Evolutionary conservation across 495 filamentous ascomycete species (phyloP), one percentile per base, ranked within the genome.

Genomic region (Beverwykella pulmonaria): DNA sequence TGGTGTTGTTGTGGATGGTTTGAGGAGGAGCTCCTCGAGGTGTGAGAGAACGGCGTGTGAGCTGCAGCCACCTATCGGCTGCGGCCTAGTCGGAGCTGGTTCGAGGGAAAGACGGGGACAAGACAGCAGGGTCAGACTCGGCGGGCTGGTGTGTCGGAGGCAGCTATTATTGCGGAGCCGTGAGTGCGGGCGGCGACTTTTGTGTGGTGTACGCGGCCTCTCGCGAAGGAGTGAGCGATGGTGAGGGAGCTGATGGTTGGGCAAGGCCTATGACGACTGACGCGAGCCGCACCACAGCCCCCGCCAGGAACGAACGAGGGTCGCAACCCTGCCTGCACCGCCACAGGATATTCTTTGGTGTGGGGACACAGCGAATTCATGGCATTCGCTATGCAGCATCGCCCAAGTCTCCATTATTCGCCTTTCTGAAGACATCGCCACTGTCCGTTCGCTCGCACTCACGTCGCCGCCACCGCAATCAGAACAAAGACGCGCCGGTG

Each of bases 31-130:
- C 2, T 14, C 2, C 41, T 50, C 5, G n/a, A 34, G n/a, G 30
- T 5, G 15, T 4, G 25, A 17, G 48, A 2, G 56, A 52, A 10
- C 7, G 50, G 25, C 50, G 12, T 4, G 3, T 19, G 34, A 65
- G 62, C 62, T 65, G 20, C 53, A 41, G 62, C 53, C 60, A 55
- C 60, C 60, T 58, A 41, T 41, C 30, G 10, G 8, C 17, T 44
- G 39, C 39, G 39, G 36, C 19, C 20, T 34, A 25, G 19, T 23
- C 36, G 55, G 25, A 32, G 44, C 44, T 30, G 26, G 10, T 44
- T 44, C 9, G 39, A 44, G 6, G 39, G 39, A 14, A 9, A 44
- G 39, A 44, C 5, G 8, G 39, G 17, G 39, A 4, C 6, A 44
- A 12, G 39, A 9, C 15, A 14, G 39, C 8, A n/a, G 15, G 17